phyloP scores from a whole-genome alignment of 2,329 filamentous ascomycete species.

The Westerdykella aurantiaca region DNA sequence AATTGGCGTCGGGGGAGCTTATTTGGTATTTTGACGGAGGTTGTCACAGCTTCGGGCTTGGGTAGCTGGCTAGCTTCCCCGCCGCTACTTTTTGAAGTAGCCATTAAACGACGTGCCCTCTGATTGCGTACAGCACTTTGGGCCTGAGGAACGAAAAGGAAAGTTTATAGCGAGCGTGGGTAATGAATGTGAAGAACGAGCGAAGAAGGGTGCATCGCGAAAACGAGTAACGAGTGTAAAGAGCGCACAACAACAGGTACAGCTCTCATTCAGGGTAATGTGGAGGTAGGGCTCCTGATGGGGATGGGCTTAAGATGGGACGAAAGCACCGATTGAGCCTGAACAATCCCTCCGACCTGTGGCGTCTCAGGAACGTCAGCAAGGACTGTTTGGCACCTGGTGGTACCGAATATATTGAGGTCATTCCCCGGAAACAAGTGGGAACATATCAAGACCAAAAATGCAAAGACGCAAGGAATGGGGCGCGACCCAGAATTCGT shows the following conservation, averaged over 20 bases:
- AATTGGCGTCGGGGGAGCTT: conserved; percentile 24
- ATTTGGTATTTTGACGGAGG: conserved; percentile 8
- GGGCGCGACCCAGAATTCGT: conserved; percentile 5
- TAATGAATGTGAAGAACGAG: conserved; percentile 4
- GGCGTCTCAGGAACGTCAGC: conserved; percentile 23
- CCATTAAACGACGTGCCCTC: conserved; percentile 15
- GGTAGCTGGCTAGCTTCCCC: conserved; percentile 15
- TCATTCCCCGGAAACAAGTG: conserved; percentile 13
- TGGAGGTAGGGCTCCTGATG: conserved; percentile 9
- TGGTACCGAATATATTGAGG: conserved; percentile 10
- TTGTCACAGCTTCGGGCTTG: conserved; percentile 9
- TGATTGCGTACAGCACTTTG: background rate
- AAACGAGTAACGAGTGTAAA: conserved; percentile 8
- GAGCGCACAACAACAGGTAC: conserved; percentile 6
- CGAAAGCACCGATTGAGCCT: conserved; percentile 19
- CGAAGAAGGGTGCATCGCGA: conserved; percentile 15
- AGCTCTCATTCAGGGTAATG: conserved; percentile 9
- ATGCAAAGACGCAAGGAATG: conserved; percentile 10
- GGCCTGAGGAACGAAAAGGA: background rate
- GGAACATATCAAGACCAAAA: conserved; percentile 1
- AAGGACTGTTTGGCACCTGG: conserved; percentile 10
- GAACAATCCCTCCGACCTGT: conserved; percentile 20
- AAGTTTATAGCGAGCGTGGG: background rate
- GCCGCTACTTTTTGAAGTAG: conserved; percentile 13
- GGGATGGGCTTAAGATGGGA: conserved; percentile 13